Conservation (phyloP, 345 rosid genomes). For the Barbarea vulgaris region DNA sequence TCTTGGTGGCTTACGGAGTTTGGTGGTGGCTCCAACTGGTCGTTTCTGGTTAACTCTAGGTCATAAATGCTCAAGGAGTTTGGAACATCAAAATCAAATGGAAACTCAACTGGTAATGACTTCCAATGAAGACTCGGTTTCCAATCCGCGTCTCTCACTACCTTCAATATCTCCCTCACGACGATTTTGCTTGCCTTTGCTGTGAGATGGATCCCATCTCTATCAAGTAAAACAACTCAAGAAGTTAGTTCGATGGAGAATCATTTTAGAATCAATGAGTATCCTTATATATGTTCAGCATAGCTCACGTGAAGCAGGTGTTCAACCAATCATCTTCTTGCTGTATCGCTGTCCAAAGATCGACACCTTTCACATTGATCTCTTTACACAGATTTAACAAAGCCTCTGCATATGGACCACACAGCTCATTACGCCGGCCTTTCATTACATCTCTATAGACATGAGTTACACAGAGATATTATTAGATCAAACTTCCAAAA, state of each 20-base stretch:
- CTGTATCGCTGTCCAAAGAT: constrained; percentile 73
- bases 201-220: constrained; percentile 81
- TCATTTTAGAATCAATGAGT: not conserved
- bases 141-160: constrained; percentile 68
- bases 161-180: constrained; percentile 58
- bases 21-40: constrained; percentile 11
- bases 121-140: constrained; percentile 70
- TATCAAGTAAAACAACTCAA: constrained; percentile 22
- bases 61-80: constrained; percentile 14
- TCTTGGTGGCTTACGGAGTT: not conserved
- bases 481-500: constrained; percentile 5
- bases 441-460: constrained; percentile 25
- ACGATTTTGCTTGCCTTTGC: constrained; percentile 66
- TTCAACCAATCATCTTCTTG: constrained; percentile 62
- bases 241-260: not conserved
- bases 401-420: constrained; percentile 66
- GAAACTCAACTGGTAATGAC: constrained; percentile 57
- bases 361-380: constrained; percentile 57
- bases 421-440: constrained; percentile 62
- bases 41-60: constrained; percentile 27
- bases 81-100: constrained; percentile 43
- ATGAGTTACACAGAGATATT: not conserved
- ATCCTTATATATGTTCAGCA: constrained; percentile 3
- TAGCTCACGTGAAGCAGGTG: constrained; percentile 75
- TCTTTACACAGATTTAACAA: constrained; percentile 70